Percentiles rank a stretch among this genome's conserved stretches.
These are phyloP conservation scores for Myxozyma sirexii DNA, from an alignment of 805 yeast species.

Conservation along the genomic window DNA sequence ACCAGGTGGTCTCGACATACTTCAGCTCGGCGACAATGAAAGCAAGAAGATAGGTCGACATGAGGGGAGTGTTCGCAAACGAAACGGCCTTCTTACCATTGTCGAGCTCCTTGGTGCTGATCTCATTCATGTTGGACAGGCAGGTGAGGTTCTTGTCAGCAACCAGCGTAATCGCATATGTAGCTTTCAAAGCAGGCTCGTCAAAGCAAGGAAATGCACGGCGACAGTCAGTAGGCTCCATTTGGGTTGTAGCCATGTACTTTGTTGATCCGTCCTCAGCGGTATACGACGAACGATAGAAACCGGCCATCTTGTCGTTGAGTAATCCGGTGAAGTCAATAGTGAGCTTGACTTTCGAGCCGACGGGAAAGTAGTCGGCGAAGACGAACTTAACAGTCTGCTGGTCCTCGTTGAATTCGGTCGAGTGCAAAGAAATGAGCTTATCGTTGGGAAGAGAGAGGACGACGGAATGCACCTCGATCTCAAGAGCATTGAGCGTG, in stretches of 20 bases:
- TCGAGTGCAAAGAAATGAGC: constrained; percentile 38
- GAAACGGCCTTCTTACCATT: constrained; percentile 51
- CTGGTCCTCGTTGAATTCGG: constrained; percentile 50
- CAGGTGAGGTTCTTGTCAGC: constrained; percentile 58
- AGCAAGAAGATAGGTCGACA: constrained; percentile 76
- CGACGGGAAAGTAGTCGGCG: constrained; percentile 44
- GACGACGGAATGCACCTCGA: constrained; percentile 57
- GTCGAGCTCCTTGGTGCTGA: constrained; percentile 44
- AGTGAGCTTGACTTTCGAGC: constrained; percentile 51
- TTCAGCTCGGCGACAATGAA: constrained; percentile 70
- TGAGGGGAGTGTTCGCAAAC: constrained; percentile 67
- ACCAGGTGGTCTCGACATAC: constrained; percentile 58
- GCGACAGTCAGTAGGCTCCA: constrained; percentile 79
- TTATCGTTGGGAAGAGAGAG: constrained; percentile 35
- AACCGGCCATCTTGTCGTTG: constrained; percentile 54
- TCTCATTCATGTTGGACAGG: constrained; percentile 68
- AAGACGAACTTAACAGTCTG: constrained; percentile 69
- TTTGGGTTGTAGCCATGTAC: constrained; percentile 66
- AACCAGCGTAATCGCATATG: constrained; percentile 59
- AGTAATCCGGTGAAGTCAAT: constrained; percentile 60
- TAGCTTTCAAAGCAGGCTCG: constrained; percentile 71
- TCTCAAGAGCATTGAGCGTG: constrained; percentile 63
- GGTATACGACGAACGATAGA: constrained; percentile 66
- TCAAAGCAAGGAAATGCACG: constrained; percentile 78
- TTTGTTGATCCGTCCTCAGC: constrained; percentile 58